These are phyloP conservation scores for Umbelopsis vinacea DNA, from an alignment of 192 early-diverging fungal species.

Conservation along the genomic window DNA sequence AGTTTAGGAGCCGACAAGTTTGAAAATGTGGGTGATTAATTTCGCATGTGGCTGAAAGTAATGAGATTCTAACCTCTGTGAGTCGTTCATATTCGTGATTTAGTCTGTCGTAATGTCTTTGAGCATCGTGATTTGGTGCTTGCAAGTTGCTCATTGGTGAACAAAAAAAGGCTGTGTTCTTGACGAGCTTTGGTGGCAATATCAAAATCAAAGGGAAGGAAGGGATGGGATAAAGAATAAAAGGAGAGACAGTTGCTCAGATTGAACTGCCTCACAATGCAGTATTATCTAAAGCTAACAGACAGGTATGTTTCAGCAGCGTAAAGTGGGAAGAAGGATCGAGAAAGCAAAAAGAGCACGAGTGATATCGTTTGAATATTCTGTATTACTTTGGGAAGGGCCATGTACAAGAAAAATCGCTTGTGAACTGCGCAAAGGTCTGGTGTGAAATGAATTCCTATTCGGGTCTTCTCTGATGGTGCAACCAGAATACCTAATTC, in stretches of 20 bases:
- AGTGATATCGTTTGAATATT: constrained; percentile 5
- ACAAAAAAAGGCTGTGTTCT: not conserved
- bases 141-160: constrained; percentile 13
- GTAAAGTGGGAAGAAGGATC: not conserved
- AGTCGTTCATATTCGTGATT: constrained; percentile 4
- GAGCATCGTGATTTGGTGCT: constrained; percentile 6
- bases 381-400: constrained; percentile 24
- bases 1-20: not conserved
- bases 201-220: constrained; percentile 1
- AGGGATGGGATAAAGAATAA: constrained; percentile 10
- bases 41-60: constrained; percentile 4
- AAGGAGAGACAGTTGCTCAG: constrained; percentile 17
- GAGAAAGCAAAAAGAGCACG: constrained; percentile 12
- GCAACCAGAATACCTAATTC: constrained; percentile 13
- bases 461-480: constrained; percentile 10
- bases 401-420: constrained; percentile 3
- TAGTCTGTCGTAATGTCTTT: constrained; percentile 5
- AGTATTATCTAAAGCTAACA: constrained; percentile 11
- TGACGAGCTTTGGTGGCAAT: not conserved
- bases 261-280: constrained; percentile 15
- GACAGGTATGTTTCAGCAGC: constrained; percentile 10
- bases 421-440: constrained; percentile 2
- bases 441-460: constrained; percentile 20
- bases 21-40: not conserved
- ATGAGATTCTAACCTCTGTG: not conserved